phyloP scores from a whole-genome alignment of 2,329 filamentous ascomycete species.

The Neofusicoccum kwambonambiense region DNA sequence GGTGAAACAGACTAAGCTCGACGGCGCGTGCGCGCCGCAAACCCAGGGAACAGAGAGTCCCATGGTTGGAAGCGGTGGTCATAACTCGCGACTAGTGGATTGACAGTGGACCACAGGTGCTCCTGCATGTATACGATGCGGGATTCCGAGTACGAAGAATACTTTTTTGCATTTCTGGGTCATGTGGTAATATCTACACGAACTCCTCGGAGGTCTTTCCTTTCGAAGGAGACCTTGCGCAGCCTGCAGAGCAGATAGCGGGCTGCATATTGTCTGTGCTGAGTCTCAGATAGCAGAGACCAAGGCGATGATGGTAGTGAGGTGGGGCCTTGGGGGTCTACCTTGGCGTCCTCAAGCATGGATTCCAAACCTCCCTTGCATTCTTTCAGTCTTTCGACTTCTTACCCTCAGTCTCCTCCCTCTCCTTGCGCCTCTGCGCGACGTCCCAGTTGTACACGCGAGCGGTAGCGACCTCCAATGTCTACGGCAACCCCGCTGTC shows the following conservation, averaged over 20 bases:
- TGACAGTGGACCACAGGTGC: too few species aligned
- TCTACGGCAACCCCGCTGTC: constrained; percentile 54
- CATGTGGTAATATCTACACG: neutral
- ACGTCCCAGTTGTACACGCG: constrained; percentile 99
- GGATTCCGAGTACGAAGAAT: neutral
- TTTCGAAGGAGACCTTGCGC: neutral
- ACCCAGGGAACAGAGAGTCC: too few species aligned
- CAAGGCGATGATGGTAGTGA: neutral
- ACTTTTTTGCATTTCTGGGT: neutral
- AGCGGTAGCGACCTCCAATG: constrained; percentile 92
- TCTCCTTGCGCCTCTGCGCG: constrained; percentile 90
- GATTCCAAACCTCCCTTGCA: neutral
- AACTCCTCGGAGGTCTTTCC: neutral
- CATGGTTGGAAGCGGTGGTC: neutral
- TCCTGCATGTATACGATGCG: neutral
- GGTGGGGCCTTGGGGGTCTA: neutral
- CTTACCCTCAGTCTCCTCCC: constrained; percentile 52
- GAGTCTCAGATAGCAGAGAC: neutral
- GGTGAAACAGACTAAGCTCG: neutral
- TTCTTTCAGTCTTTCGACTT: constrained; percentile 22
- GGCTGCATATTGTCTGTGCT: neutral
- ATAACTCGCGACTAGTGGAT: too few species aligned
- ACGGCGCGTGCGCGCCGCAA: neutral
- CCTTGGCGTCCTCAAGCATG: neutral
- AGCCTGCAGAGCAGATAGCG: neutral